These are phyloP conservation scores for Candida sanyiensis DNA, from an alignment of 805 yeast species.

Conservation along the genomic window DNA sequence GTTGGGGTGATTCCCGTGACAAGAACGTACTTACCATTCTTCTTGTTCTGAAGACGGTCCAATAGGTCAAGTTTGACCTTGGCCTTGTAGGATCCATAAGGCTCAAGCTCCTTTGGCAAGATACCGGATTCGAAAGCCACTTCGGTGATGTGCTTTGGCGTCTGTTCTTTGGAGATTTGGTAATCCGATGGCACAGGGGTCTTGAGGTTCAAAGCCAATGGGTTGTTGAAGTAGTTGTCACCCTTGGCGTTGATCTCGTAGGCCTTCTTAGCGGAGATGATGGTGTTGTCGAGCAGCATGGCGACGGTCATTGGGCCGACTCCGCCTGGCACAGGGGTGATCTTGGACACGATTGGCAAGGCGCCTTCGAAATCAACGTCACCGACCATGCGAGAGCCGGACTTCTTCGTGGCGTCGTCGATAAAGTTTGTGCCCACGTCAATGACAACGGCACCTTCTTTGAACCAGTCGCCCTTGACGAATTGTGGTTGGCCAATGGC, in stretches of 20 bases:
- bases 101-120: conserved; percentile 62
- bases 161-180: conserved; percentile 71
- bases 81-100: conserved; percentile 71
- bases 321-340: conserved; percentile 92
- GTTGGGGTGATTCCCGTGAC: conserved; percentile 99
- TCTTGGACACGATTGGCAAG: conserved; percentile 47
- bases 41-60: conserved; percentile 52
- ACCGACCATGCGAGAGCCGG: conserved; percentile 70
- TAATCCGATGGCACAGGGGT: conserved; percentile 78
- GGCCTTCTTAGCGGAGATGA: conserved; percentile 56
- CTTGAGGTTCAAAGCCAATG: conserved; percentile 50
- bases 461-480: conserved; percentile 72
- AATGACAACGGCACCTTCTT: conserved; percentile 60
- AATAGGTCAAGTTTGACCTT: conserved; percentile 62
- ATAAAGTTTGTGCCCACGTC: conserved; percentile 82
- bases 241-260: conserved; percentile 22
- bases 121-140: conserved; percentile 69
- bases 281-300: conserved; percentile 67
- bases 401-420: conserved; percentile 57
- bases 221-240: conserved; percentile 28
- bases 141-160: conserved; percentile 62
- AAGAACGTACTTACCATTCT: conserved; percentile 65
- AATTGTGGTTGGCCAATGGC: conserved; percentile 71
- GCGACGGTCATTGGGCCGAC: conserved; percentile 93
- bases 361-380: conserved; percentile 66